These are phyloP conservation scores for Chrysochromulina tobinii DNA, from an alignment of 78 protist species.

Conservation along the genomic window DNA sequence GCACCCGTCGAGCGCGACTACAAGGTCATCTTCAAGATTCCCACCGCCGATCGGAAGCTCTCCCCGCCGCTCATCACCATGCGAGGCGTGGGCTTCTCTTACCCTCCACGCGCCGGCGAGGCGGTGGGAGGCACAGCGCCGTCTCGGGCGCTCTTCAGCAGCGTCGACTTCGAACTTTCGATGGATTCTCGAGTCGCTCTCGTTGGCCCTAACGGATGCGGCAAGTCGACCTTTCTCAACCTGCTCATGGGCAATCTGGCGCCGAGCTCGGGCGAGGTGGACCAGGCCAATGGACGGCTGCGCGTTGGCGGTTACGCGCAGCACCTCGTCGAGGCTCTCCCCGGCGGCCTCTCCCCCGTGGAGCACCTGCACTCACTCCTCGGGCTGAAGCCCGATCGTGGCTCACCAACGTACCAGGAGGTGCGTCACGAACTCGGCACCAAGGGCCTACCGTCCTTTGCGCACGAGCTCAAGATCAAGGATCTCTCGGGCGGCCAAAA, in stretches of 20 bases:
- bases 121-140: too few relatives aligned
- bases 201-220: conserved; percentile 36
- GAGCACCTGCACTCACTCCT: conserved; percentile 23
- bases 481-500: conserved; percentile 47
- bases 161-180: not conserved
- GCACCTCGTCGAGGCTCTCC: conserved; percentile 87
- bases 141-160: not conserved
- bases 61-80: not conserved
- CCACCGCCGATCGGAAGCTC: not conserved
- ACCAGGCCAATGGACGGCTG: conserved; percentile 60
- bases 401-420: not conserved
- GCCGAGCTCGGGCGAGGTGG: conserved; percentile 64
- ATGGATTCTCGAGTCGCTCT: conserved; percentile 29
- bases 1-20: not conserved
- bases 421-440: not conserved
- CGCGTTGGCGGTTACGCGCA: conserved; percentile 78
- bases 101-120: not conserved
- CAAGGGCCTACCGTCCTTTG: not conserved
- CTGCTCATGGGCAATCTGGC: conserved; percentile 80
- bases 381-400: not conserved
- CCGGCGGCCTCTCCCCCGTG: conserved; percentile 67
- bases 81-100: conserved; percentile 1
- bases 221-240: conserved; percentile 48
- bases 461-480: not conserved
- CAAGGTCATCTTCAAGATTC: not conserved